These are phyloP conservation scores for Wickerhamiella pararugosa DNA, from an alignment of 1,139 yeast species.

Conservation along the genomic window DNA sequence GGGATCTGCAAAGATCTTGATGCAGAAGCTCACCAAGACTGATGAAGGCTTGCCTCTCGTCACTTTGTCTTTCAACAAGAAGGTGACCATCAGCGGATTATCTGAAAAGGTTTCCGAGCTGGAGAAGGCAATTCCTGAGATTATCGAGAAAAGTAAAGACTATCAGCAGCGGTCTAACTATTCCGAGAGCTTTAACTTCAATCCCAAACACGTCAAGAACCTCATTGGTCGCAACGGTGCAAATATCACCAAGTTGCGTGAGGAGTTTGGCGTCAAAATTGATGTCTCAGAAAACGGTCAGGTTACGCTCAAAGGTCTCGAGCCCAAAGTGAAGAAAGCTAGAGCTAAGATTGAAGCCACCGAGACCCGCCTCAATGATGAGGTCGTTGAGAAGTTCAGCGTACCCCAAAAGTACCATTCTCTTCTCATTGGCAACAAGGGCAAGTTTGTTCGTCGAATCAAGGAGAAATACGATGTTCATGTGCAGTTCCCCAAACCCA, in stretches of 20 bases:
- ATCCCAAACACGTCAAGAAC: conserved; percentile 54
- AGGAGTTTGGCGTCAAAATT: conserved; percentile 65
- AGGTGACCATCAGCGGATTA: conserved; percentile 10
- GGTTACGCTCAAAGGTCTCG: conserved; percentile 58
- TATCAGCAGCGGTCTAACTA: conserved; percentile 46
- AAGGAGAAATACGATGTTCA: conserved; percentile 79
- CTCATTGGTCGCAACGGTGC: conserved; percentile 85
- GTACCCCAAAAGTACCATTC: conserved; percentile 73
- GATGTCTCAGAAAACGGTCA: conserved; percentile 51
- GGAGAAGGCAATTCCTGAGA: conserved; percentile 36
- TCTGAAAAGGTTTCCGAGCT: conserved; percentile 38
- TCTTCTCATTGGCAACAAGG: conserved; percentile 71
- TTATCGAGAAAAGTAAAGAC: conserved; percentile 50
- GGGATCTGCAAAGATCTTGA: conserved; percentile 10
- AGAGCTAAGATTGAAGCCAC: conserved; percentile 41
- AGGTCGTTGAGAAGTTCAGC: conserved; percentile 43
- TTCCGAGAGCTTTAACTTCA: conserved; percentile 42
- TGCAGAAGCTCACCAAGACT: not conserved
- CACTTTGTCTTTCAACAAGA: not conserved
- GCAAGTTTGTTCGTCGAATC: conserved; percentile 67
- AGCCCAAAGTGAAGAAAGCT: conserved; percentile 67
- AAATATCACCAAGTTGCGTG: conserved; percentile 50
- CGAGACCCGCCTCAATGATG: conserved; percentile 75
- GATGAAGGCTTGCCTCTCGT: conserved; percentile 1
- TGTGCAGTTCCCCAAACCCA: conserved; percentile 49